phyloP scores from a whole-genome alignment of 1,284 basidiomycete species.

The Pseudozyma flocculosa region DNA sequence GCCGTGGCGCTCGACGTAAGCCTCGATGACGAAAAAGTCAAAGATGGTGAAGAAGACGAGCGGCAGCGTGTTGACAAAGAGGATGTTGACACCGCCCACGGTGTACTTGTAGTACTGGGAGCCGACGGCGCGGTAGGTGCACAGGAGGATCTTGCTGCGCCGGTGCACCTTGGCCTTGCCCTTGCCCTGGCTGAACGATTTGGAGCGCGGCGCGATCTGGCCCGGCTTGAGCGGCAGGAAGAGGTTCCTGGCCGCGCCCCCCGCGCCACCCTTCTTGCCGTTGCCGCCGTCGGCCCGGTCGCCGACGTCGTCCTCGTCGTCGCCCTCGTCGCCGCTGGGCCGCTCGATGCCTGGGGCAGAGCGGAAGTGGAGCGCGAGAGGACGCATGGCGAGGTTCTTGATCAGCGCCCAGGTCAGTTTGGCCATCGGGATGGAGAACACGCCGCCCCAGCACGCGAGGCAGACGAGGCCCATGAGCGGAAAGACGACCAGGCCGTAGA shows the following conservation, averaged over 20 bases:
- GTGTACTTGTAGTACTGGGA: constrained; percentile 99
- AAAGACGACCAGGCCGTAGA: constrained; percentile 84
- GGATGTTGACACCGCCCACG: constrained; percentile 94
- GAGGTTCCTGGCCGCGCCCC: constrained; percentile 27
- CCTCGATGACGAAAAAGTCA: constrained; percentile 81
- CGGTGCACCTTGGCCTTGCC: constrained; percentile 60
- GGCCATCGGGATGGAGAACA: constrained; percentile 97
- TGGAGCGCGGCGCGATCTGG: constrained; percentile 58
- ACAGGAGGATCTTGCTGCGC: constrained; percentile 77
- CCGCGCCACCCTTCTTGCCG: constrained; percentile 10
- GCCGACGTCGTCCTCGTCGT: constrained; percentile 50
- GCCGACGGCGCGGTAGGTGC: constrained; percentile 89
- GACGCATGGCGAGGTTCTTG: constrained; percentile 76
- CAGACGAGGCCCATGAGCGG: constrained; percentile 71
- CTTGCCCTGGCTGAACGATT: constrained; percentile 58
- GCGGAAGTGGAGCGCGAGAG: constrained; percentile 87
- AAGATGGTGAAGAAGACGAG: constrained; percentile 94
- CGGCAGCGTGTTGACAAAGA: constrained; percentile 93
- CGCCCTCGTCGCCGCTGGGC: not conserved
- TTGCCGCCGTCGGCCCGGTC: constrained; percentile 24
- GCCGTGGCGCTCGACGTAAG: constrained; percentile 69
- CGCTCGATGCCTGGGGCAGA: constrained; percentile 53
- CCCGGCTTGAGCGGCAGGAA: constrained; percentile 57
- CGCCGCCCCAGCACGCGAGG: constrained; percentile 84
- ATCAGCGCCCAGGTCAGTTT: constrained; percentile 92